These are phyloP conservation scores for Pythium angustatum DNA, from an alignment of 352 stramenopile species.

Conservation along the genomic window DNA sequence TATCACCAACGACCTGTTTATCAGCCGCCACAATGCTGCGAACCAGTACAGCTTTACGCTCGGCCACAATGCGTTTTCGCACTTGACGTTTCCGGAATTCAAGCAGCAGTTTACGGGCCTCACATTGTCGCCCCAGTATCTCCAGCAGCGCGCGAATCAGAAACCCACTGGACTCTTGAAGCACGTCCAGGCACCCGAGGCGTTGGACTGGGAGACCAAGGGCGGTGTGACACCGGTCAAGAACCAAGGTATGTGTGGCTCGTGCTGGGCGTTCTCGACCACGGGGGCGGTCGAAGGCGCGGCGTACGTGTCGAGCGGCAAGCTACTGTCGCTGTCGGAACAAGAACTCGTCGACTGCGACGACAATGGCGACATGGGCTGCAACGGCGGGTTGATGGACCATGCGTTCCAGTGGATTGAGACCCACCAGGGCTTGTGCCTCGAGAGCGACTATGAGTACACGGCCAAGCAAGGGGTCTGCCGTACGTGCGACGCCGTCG, in stretches of 20 bases:
- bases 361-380: constrained; percentile 93
- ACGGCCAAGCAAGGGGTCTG: constrained; percentile 69
- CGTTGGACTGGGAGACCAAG: constrained; percentile 94
- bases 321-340: constrained; percentile 94
- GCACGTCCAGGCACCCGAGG: constrained; percentile 54
- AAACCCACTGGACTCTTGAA: constrained; percentile 33
- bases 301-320: constrained; percentile 91
- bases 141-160: constrained; percentile 60
- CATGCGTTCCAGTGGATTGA: constrained; percentile 97
- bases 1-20: constrained; percentile 88
- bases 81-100: constrained; percentile 97
- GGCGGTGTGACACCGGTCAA: constrained; percentile 96
- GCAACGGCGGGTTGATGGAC: constrained; percentile 97
- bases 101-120: constrained; percentile 63
- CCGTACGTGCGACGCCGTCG: constrained; percentile 79
- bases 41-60: constrained; percentile 82
- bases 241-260: constrained; percentile 95
- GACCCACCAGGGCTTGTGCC: constrained; percentile 91
- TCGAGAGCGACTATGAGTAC: constrained; percentile 96
- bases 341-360: constrained; percentile 99
- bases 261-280: constrained; percentile 98
- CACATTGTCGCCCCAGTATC: constrained; percentile 45
- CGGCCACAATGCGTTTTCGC: constrained; percentile 93
- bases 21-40: constrained; percentile 82
- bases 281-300: constrained; percentile 98